phyloP scores from a whole-genome alignment of 345 rosid genomes.

The Odontarrhena argentea region DNA sequence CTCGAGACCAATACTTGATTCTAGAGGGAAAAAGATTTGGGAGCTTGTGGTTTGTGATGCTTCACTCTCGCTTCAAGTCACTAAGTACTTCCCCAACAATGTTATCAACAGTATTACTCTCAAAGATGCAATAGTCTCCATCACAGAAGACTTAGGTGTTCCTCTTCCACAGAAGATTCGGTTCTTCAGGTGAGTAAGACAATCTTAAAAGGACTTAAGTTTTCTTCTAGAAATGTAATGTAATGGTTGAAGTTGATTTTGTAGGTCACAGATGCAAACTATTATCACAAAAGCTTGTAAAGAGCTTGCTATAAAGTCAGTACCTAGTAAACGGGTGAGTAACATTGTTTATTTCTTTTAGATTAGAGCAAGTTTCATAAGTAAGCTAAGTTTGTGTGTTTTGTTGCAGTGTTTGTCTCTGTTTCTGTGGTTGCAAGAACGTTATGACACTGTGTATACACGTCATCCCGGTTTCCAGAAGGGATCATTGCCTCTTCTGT shows the following conservation, averaged over 20 bases:
- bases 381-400: slow-evolving; percentile 1
- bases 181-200: slow-evolving; percentile 66
- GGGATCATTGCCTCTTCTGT: slow-evolving; percentile 77
- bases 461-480: slow-evolving; percentile 96
- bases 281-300: slow-evolving; percentile 81
- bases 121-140: slow-evolving; percentile 69
- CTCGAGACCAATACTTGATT: slow-evolving; percentile 88
- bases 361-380: not conserved
- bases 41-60: slow-evolving; percentile 90
- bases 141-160: slow-evolving; percentile 67
- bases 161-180: slow-evolving; percentile 79
- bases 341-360: slow-evolving; percentile 1
- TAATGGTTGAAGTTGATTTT: slow-evolving; percentile 22
- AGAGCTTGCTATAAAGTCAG: slow-evolving; percentile 76
- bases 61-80: slow-evolving; percentile 83
- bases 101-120: slow-evolving; percentile 88
- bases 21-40: slow-evolving; percentile 91
- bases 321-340: slow-evolving; percentile 89
- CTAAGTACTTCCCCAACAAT: slow-evolving; percentile 87
- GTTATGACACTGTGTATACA: slow-evolving; percentile 75
- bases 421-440: slow-evolving; percentile 88
- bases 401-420: slow-evolving; percentile 74
- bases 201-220: not conserved
- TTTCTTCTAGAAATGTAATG: not conserved
- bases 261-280: slow-evolving; percentile 96